These are phyloP conservation scores for Yarrowia yakushimensis DNA, from an alignment of 805 yeast species.

Conservation along the genomic window DNA sequence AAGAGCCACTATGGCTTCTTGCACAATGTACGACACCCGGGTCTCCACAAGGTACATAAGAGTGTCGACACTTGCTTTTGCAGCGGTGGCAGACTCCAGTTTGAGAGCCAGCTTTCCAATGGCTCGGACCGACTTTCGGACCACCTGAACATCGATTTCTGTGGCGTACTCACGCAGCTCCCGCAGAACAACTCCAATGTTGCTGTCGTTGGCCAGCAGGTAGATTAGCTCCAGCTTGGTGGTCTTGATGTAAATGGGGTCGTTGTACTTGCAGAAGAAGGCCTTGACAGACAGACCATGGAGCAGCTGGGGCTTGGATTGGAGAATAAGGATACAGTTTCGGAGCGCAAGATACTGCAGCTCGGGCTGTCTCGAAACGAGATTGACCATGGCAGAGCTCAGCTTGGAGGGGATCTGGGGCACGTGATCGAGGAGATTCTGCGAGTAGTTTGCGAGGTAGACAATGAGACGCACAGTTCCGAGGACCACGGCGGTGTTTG, in stretches of 20 bases:
- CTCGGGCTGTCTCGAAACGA: conserved; percentile 75
- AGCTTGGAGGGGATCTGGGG: conserved; percentile 46
- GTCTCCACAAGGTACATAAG: conserved; percentile 57
- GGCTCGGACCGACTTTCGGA: conserved; percentile 81
- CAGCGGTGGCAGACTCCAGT: conserved; percentile 54
- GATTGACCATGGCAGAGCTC: conserved; percentile 63
- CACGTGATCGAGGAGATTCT: conserved; percentile 1
- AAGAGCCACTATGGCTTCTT: conserved; percentile 73
- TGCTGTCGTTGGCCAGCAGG: conserved; percentile 63
- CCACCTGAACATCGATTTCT: conserved; percentile 81
- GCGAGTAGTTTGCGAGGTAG: conserved; percentile 71
- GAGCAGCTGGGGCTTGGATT: conserved; percentile 60
- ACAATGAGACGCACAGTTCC: conserved; percentile 70
- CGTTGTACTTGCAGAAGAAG: conserved; percentile 80
- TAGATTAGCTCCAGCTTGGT: conserved; percentile 86
- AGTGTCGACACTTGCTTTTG: conserved; percentile 54
- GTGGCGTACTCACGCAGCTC: conserved; percentile 85
- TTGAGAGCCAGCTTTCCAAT: conserved; percentile 86
- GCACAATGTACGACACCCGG: conserved; percentile 69
- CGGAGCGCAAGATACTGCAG: conserved; percentile 77
- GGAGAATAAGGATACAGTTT: conserved; percentile 69
- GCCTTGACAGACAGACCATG: conserved; percentile 61
- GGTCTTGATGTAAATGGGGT: conserved; percentile 83
- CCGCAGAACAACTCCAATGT: conserved; percentile 57
- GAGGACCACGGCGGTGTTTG: conserved; percentile 74